phyloP scores from a whole-genome alignment of 2,329 filamentous ascomycete species.

The Amesomyces nigricolor region DNA sequence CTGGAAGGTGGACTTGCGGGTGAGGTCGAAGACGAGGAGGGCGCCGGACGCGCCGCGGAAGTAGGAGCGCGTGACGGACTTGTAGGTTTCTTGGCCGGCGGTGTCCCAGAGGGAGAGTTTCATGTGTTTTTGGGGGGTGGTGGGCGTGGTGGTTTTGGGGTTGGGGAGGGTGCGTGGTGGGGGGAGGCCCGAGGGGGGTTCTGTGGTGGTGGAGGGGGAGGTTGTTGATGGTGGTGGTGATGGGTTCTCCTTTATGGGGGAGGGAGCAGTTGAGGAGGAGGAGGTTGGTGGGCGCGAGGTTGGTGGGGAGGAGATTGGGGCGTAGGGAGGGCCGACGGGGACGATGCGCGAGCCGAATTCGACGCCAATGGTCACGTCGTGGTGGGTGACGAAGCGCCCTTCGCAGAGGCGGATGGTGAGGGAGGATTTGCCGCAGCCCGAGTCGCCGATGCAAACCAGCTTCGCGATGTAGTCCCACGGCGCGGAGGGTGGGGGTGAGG shows the following conservation, averaged over 20 bases:
- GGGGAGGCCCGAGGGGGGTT: slow-evolving; percentile 40
- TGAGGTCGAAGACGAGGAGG: slow-evolving; percentile 92
- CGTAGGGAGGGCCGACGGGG: slow-evolving; percentile 23
- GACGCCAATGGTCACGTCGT: slow-evolving; percentile 96
- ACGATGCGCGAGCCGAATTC: slow-evolving; percentile 72
- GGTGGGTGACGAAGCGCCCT: slow-evolving; percentile 86
- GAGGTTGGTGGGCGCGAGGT: slow-evolving; percentile 31
- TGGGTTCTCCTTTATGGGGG: slow-evolving; percentile 13
- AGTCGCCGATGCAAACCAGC: slow-evolving; percentile 95
- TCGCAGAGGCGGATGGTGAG: slow-evolving; percentile 94
- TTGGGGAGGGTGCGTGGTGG: slow-evolving; percentile 42
- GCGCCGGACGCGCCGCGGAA: slow-evolving; percentile 70
- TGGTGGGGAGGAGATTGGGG: background rate
- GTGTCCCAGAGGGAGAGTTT: slow-evolving; percentile 95
- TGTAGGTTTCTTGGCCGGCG: slow-evolving; percentile 95
- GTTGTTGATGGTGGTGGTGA: slow-evolving; percentile 16
- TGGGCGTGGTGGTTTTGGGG: slow-evolving; percentile 16
- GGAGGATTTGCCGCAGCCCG: slow-evolving; percentile 90
- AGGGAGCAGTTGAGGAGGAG: slow-evolving; percentile 45
- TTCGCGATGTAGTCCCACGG: slow-evolving; percentile 99
- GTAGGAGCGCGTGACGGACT: slow-evolving; percentile 89
- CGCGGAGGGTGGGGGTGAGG: slow-evolving; percentile 42
- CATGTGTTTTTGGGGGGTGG: slow-evolving; percentile 66
- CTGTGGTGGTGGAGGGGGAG: too few relatives aligned
- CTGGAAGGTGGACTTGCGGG: slow-evolving; percentile 74